Percentiles rank a stretch among this genome's conserved stretches.
These are phyloP conservation scores for Leishmania amazonensis DNA, from an alignment of 208 protist genomes.

Conservation along the genomic window DNA sequence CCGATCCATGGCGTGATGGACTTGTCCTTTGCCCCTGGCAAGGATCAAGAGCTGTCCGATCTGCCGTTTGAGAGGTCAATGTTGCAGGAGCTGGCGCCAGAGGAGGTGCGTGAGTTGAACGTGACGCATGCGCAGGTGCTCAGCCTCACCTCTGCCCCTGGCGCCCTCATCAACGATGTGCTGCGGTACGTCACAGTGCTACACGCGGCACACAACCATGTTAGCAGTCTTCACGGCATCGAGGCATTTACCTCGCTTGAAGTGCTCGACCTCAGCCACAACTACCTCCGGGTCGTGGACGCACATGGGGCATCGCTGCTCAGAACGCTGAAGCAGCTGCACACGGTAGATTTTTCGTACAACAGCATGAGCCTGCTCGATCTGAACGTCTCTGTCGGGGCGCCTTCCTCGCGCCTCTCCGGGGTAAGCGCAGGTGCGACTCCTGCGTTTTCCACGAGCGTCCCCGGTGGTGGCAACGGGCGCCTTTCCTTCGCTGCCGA, in stretches of 20 bases:
- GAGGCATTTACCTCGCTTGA: constrained; percentile 67
- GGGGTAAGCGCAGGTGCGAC: background rate
- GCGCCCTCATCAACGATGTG: constrained; percentile 28
- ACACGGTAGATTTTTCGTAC: constrained; percentile 62
- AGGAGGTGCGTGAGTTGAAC: constrained; percentile 32
- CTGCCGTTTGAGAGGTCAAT: constrained; percentile 18
- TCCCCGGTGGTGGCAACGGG: background rate
- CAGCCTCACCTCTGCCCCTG: constrained; percentile 34
- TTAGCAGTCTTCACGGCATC: constrained; percentile 62
- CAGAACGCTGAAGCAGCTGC: constrained; percentile 46
- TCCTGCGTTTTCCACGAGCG: constrained; percentile 3
- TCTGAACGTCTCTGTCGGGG: constrained; percentile 31
- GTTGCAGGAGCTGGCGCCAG: constrained; percentile 4
- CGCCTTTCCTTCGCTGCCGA: constrained; percentile 11
- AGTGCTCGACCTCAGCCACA: constrained; percentile 80
- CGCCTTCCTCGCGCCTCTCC: constrained; percentile 14
- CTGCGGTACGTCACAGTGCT: constrained; percentile 66
- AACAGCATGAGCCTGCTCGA: constrained; percentile 69
- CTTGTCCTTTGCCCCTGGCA: constrained; percentile 26
- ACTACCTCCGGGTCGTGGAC: constrained; percentile 68
- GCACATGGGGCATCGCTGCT: constrained; percentile 52
- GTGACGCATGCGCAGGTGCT: constrained; percentile 32
- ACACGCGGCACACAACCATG: constrained; percentile 60
- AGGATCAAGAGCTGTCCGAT: constrained; percentile 33
- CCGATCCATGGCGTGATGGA: constrained; percentile 23